These are phyloP conservation scores for Exophiala sp. DNA, from an alignment of 2,329 filamentous ascomycete genomes.

Conservation along the genomic window DNA sequence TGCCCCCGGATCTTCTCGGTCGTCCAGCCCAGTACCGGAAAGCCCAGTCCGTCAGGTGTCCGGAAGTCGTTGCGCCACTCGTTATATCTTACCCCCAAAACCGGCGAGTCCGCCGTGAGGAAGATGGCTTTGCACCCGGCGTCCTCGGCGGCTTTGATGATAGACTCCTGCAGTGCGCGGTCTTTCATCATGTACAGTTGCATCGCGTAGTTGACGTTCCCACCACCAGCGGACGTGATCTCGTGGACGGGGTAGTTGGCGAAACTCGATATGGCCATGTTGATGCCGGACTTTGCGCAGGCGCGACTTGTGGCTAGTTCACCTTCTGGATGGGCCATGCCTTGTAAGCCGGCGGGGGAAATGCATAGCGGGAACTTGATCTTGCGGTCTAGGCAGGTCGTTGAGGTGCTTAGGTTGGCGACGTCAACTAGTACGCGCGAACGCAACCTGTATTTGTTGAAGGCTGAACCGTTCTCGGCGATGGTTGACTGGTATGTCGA, in stretches of 20 bases:
- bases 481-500: constrained; percentile 22
- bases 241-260: constrained; percentile 42
- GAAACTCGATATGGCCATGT: constrained; percentile 45
- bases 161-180: constrained; percentile 39
- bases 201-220: constrained; percentile 32
- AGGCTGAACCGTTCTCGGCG: constrained; percentile 52
- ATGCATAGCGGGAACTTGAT: constrained; percentile 48
- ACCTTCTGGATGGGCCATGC: constrained; percentile 47
- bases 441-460: constrained; percentile 43
- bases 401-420: constrained; percentile 35
- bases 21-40: constrained; percentile 27
- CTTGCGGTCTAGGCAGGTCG: constrained; percentile 39
- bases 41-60: constrained; percentile 21
- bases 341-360: constrained; percentile 49
- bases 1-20: constrained; percentile 11
- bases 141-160: constrained; percentile 40
- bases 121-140: constrained; percentile 50
- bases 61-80: constrained; percentile 54
- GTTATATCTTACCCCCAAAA: constrained; percentile 49
- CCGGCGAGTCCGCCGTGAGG: constrained; percentile 50
- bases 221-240: constrained; percentile 37
- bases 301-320: constrained; percentile 47
- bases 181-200: constrained; percentile 22
- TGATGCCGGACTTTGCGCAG: constrained; percentile 35
- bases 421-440: constrained; percentile 40